phyloP scores from a whole-genome alignment of 768 basidiomycete species.

The Agaricus subrufescens region DNA sequence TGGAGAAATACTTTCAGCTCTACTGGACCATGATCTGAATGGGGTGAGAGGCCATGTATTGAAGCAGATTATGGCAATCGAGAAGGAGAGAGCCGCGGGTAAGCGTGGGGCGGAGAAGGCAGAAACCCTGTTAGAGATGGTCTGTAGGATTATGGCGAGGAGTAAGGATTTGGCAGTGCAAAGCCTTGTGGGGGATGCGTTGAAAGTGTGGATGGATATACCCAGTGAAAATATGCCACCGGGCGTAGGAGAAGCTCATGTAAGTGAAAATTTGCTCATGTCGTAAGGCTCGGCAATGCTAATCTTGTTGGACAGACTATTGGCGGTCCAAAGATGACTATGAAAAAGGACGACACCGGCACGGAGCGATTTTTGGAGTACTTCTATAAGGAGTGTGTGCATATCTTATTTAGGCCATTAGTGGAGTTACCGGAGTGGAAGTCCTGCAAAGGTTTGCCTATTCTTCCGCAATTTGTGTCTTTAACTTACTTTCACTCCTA shows the following conservation, averaged over 20 bases:
- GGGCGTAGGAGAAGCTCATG: conserved; percentile 26
- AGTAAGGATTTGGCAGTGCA: conserved; percentile 85
- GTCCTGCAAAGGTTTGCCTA: conserved; percentile 27
- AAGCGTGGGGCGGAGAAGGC: conserved; percentile 58
- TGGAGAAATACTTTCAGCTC: conserved; percentile 78
- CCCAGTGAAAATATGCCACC: conserved; percentile 37
- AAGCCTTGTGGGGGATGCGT: conserved; percentile 84
- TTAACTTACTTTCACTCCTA: conserved; percentile 2
- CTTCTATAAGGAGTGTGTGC: conserved; percentile 83
- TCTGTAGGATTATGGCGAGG: conserved; percentile 72
- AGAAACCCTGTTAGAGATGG: conserved; percentile 70
- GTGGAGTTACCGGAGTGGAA: conserved; percentile 64
- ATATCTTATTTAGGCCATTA: conserved; percentile 80
- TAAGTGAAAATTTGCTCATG: conserved; percentile 10
- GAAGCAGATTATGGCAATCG: conserved; percentile 72
- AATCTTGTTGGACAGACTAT: conserved; percentile 29
- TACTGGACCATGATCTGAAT: conserved; percentile 88
- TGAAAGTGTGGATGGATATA: conserved; percentile 80
- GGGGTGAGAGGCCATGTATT: conserved; percentile 83
- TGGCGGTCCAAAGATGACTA: conserved; percentile 27
- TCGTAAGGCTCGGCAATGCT: conserved; percentile 4
- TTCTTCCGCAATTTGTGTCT: neutral
- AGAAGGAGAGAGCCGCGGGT: conserved; percentile 54
- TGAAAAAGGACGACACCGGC: conserved; percentile 77
- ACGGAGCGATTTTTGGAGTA: conserved; percentile 90